These are phyloP conservation scores for Phenoliferia sp. DNA, from an alignment of 1,284 basidiomycete species.

Conservation along the genomic window DNA sequence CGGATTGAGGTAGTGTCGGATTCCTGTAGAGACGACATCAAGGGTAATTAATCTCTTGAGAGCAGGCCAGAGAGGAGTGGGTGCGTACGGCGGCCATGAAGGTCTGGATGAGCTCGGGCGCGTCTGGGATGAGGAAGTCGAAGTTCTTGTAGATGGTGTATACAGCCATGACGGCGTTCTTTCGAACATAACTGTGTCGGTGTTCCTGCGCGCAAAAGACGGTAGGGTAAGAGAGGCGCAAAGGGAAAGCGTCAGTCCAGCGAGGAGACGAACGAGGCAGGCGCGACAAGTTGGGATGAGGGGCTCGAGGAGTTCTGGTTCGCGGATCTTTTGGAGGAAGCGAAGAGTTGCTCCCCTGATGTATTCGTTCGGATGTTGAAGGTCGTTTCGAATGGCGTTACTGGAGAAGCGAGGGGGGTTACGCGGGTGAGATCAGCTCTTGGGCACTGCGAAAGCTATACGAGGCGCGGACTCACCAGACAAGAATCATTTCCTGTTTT, in stretches of 20 bases:
- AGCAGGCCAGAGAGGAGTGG: constrained; percentile 20
- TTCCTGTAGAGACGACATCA: constrained; percentile 48
- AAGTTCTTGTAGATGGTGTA: constrained; percentile 92
- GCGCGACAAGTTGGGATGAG: constrained; percentile 87
- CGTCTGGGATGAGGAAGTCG: constrained; percentile 93
- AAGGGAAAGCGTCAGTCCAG: constrained; percentile 1
- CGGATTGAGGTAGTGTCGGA: constrained; percentile 95
- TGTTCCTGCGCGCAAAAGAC: constrained; percentile 81
- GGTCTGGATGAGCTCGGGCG: constrained; percentile 91
- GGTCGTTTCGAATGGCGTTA: constrained; percentile 95
- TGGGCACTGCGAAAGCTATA: neutral
- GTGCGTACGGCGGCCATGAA: constrained; percentile 89
- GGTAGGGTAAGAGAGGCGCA: neutral
- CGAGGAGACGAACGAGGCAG: constrained; percentile 63
- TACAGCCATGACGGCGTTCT: constrained; percentile 96
- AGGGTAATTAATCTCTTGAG: neutral
- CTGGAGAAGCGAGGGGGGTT: no score
- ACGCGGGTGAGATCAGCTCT: neutral
- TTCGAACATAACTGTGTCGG: constrained; percentile 95
- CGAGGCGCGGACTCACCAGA: constrained; percentile 60
- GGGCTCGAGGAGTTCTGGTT: constrained; percentile 91
- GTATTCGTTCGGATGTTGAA: constrained; percentile 99
- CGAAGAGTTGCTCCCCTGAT: constrained; percentile 95
- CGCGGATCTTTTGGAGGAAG: constrained; percentile 93
- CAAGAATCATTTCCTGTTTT: constrained; percentile 99